Conservation (phyloP, 2,329 filamentous ascomycete genomes). For the Phyllosticta paracitricarpa region DNA sequence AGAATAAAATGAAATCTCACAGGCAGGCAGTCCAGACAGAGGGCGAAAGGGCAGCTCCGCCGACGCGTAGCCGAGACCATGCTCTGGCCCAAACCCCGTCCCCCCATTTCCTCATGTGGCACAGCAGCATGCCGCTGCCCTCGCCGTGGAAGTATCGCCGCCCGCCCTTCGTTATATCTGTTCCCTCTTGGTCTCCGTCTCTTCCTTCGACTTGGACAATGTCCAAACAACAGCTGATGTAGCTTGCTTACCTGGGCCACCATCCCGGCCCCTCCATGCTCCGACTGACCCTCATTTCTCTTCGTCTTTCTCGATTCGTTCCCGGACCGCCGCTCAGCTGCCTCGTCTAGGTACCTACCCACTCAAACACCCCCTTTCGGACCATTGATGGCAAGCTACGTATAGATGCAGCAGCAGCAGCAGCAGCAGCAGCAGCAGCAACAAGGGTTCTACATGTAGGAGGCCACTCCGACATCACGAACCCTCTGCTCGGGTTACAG, state of each 20-base stretch:
- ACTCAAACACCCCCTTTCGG: neutral
- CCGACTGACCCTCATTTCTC: neutral
- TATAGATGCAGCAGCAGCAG: neutral
- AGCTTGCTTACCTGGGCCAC: too few species aligned
- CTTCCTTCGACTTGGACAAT: neutral
- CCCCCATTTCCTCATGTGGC: neutral
- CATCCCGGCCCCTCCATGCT: neutral
- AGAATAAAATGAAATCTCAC: neutral
- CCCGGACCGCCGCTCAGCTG: neutral
- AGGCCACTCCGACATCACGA: neutral
- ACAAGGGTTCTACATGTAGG: neutral
- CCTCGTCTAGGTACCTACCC: neutral
- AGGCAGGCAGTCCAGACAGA: neutral
- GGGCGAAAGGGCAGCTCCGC: neutral
- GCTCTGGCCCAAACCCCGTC: neutral
- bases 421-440: neutral
- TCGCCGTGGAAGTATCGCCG: neutral
- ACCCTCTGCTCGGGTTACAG: neutral
- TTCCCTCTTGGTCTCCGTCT: neutral
- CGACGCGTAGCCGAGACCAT: too few species aligned
- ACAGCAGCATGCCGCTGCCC: neutral
- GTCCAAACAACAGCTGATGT: too few species aligned
- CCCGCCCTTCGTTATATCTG: neutral
- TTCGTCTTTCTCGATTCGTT: neutral
- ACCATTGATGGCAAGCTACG: neutral